Evolutionary conservation across 2,329 filamentous ascomycete genomes (phyloP), one percentile per base, ranked within the genome.

Genomic region (Fusarium sororula): DNA sequence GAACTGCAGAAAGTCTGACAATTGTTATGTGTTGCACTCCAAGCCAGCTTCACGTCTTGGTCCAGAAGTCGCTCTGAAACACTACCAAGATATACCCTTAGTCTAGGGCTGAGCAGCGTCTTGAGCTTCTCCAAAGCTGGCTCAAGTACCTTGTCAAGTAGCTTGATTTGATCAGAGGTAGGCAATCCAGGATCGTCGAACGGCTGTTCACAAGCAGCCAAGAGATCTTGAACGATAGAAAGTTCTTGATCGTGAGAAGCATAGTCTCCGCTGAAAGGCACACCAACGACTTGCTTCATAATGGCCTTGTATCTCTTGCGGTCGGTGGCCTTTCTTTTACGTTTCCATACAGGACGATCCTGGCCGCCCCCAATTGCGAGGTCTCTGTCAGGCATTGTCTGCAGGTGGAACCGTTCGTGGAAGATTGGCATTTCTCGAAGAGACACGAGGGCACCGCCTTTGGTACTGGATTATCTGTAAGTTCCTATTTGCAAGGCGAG

Each of bases 261-360:
- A 10, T 80, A 74, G 8, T 71, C 78, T 48, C 80, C 79, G 7
- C 73, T 78, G 56, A 85, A 85, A 9, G 82, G 78, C 0, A 74
- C 77, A 0, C 83, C 83, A 10, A 83, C 79, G 13, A 85, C 79
- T 69, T 84, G 83, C 63, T 85, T 85, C 80, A 84, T 80, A 50
- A 83, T 73, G 37, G 78, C 79, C 47, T 83, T 83, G 75, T 81
- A 82, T 41, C 81, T 78, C 66, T 82, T 83, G 5, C 58, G 73
- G 3, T 24, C 24, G 6, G 15, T 51, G 20, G 11, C 45, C 32
- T 63, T 57, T 13, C 71, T 51, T 30, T 69, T 74, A 7, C 73
- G 73, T 30, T 44, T 67, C 70, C 47, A 76, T 30, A 63, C 38
- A 9, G 24, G 42, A 44, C 73, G 73, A 28, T 71, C 63, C 28